Percentiles rank a stretch among this genome's conserved stretches.
These are phyloP conservation scores for Cucurbita argyrosperma DNA, from an alignment of 306 rosid genomes.

Conservation along the genomic window DNA sequence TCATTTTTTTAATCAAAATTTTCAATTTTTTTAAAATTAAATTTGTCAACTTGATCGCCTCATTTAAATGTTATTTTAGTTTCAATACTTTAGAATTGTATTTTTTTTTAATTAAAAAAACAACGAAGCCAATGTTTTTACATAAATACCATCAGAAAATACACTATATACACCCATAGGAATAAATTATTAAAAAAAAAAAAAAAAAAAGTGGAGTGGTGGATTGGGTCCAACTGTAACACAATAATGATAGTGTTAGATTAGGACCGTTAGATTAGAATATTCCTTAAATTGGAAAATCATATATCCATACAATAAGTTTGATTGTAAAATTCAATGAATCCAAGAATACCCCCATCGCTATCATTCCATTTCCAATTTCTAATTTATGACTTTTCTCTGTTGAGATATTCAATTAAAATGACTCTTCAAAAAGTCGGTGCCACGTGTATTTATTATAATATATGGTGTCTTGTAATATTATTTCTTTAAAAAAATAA, in stretches of 20 bases:
- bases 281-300: background rate
- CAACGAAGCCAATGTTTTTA: background rate
- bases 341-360: background rate
- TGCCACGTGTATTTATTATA: background rate
- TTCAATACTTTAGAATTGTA: background rate
- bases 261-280: background rate
- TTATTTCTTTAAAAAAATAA: background rate
- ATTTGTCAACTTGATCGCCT: background rate
- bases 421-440: background rate
- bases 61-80: background rate
- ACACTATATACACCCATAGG: too few species aligned
- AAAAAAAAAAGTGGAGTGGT: background rate
- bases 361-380: background rate
- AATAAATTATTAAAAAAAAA: too few species aligned
- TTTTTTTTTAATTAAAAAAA: too few species aligned
- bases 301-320: background rate
- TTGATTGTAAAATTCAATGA: background rate
- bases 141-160: too few species aligned
- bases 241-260: background rate
- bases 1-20: background rate
- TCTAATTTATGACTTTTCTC: background rate
- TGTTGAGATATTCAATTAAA: background rate
- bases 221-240: background rate
- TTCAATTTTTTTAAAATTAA: background rate
- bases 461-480: background rate